These are phyloP conservation scores for Macadamia integrifolia DNA, from an alignment of 164 flowering plant genomes.

Conservation along the genomic window DNA sequence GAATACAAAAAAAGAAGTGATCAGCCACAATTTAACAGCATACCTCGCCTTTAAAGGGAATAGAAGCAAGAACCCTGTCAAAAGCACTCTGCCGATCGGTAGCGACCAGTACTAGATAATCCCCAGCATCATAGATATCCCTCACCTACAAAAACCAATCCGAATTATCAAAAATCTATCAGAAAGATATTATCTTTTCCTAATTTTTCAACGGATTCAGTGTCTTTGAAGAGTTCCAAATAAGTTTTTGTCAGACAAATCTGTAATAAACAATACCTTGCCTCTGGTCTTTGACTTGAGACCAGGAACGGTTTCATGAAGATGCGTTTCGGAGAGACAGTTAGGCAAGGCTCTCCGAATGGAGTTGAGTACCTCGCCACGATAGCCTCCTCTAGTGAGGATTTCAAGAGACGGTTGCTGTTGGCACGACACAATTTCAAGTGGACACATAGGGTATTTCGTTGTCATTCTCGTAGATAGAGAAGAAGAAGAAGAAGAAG, in stretches of 20 bases:
- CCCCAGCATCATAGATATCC: slow-evolving; percentile 86
- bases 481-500: not conserved
- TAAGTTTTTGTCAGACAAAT: too few relatives aligned
- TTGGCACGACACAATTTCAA: not conserved
- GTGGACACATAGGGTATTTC: not conserved
- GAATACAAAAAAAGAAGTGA: too few relatives aligned
- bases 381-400: slow-evolving; percentile 19
- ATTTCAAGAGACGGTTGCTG: not conserved
- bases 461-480: not conserved
- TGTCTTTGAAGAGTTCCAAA: not conserved
- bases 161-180: not conserved
- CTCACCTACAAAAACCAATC: slow-evolving; percentile 53
- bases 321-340: slow-evolving; percentile 81
- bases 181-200: not conserved
- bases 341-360: slow-evolving; percentile 36
- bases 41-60: slow-evolving; percentile 97
- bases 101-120: slow-evolving; percentile 87
- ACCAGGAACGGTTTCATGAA: slow-evolving; percentile 59
- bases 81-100: slow-evolving; percentile 97
- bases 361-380: slow-evolving; percentile 30
- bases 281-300: slow-evolving; percentile 78
- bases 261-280: slow-evolving; percentile 40
- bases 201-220: too few relatives aligned
- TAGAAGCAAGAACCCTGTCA: slow-evolving; percentile 87
- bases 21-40: not conserved